These are phyloP conservation scores for Cadophora sp. DNA, from an alignment of 2,329 filamentous ascomycete genomes.

Conservation along the genomic window DNA sequence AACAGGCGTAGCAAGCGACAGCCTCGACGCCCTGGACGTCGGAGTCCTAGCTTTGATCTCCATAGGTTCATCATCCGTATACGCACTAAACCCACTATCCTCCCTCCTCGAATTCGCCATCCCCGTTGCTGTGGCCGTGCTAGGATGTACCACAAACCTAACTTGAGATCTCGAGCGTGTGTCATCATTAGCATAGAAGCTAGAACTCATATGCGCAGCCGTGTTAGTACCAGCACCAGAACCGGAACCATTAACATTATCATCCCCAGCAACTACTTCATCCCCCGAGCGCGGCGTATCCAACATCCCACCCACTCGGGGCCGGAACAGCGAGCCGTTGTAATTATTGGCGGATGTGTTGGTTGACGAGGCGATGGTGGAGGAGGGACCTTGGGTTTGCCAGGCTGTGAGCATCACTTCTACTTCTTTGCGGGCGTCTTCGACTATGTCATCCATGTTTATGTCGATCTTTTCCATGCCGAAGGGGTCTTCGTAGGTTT, in stretches of 20 bases:
- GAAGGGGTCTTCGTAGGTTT: slow-evolving; percentile 68
- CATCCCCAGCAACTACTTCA: slow-evolving; percentile 14
- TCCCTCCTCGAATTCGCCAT: background rate
- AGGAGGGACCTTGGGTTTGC: slow-evolving; percentile 45
- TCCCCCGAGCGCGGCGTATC: slow-evolving; percentile 32
- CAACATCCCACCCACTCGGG: slow-evolving; percentile 22
- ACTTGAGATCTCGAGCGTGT: slow-evolving; percentile 24
- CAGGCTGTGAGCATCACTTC: slow-evolving; percentile 65
- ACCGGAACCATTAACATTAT: background rate
- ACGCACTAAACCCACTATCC: slow-evolving; percentile 18
- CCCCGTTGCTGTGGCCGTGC: background rate
- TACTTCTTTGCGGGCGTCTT: slow-evolving; percentile 64
- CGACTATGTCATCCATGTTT: slow-evolving; percentile 70
- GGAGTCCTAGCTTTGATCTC: slow-evolving; percentile 22
- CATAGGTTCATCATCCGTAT: slow-evolving; percentile 31
- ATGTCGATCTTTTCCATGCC: slow-evolving; percentile 71
- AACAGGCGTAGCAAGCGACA: slow-evolving; percentile 17
- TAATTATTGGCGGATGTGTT: slow-evolving; percentile 5
- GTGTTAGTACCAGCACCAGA: background rate
- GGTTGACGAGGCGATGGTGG: background rate
- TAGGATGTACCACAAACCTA: slow-evolving; percentile 31
- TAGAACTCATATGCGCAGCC: slow-evolving; percentile 8
- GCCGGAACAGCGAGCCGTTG: slow-evolving; percentile 38
- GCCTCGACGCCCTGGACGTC: slow-evolving; percentile 20
- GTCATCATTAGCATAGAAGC: slow-evolving; percentile 20